Base-by-base conservation (phyloP, 2,329 filamentous ascomycete species). In the Talaromyces islandicus region DNA sequence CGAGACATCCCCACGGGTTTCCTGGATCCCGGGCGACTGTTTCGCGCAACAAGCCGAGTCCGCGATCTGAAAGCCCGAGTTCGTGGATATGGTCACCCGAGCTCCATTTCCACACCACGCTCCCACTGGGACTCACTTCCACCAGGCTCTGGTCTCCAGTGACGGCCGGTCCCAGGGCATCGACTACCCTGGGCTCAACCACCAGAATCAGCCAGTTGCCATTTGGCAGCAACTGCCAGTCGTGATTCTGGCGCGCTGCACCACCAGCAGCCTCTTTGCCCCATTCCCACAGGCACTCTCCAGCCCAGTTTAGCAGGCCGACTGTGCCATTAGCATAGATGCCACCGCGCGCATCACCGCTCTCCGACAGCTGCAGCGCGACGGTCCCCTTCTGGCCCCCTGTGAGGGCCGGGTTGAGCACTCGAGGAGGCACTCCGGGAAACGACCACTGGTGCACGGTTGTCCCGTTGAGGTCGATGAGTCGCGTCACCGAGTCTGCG, bases 221-320 rank as follows among this genome's bases (percentile, higher is more conserved):
- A 29, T 53, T 53, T 30, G 51, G 51, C 27, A 53, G 51, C 25
- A 53, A 32, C n/a, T 53, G 51, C 51, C 51, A 53, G 51, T 53
- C 51, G 29, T 53, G 51, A 32, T 53, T 53, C 11, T 53, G 51
- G 29, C 51, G 51, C 25, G 51, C 51, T 32, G 51, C 51, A 53
- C 51, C 51, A 17, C 25, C 27, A 29, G 11, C 10, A 29, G 51
- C 51, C 25, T 53, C 25, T 7, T 53, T 35, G 2, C 51, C 51
- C 51, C 51, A 53, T 53, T 53, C 51, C 51, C 51, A 53, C 25
- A 53, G 25, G 6, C 25, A 11, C 12, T 53, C 25, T 12, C 51
- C 51, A 27, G 27, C 17, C 51, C 51, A 53, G n/a, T 32, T 12
- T 4, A 53, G 51, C 11, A 32, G 51, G 51, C 51, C 51, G 24